Base-by-base conservation (phyloP, 2,329 filamentous ascomycete species). In the Colletotrichum kahawae region DNA sequence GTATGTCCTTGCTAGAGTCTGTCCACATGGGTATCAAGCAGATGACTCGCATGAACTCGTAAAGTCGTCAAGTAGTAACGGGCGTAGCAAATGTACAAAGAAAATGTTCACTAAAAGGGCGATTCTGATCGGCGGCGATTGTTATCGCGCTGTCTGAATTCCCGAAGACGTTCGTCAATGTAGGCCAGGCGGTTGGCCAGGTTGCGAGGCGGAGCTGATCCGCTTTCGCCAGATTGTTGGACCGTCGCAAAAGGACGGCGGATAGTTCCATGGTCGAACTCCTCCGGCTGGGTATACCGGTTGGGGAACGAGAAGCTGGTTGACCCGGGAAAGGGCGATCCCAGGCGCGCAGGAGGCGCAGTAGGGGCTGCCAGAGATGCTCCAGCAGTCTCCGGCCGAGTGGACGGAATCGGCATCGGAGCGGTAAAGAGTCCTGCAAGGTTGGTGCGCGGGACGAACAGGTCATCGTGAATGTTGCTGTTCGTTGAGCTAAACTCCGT, bases 221-320 rank as follows among this genome's bases (percentile, higher is more conserved):
- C 82, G 24, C 83, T 79, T 54, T 85, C 84, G 5, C 79, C 76
- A 24, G 84, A 81, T 77, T 89, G 88, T 77, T 92, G 90, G 43
- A 92, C 84, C 0, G 91, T 93, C 13, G 90, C 88, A 80, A 91
- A 92, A 3, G 89, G 89, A 33, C 88, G 86, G 6, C 87, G 85
- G 71, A 88, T 82, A 67, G 85, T 81, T 24, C 85, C 84, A 65
- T 87, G 78, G 63, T 88, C 87, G 38, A 90, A 83, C 54, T 83
- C 85, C 14, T 84, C 82, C 4, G 87, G 85, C 77, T 88, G 87
- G 36, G 86, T 88, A 34, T 89, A 81, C 54, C 91, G 87, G 73
- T 89, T 90, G n/a, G 92, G 91, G 76, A 92, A 91, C 60, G 91
- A 92, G 79, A 91, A 73, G 81, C 89, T 91, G 14, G 88, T 85